Conservation (phyloP, 176 grass and related monocot genomes). For the Lolium rigidum region DNA sequence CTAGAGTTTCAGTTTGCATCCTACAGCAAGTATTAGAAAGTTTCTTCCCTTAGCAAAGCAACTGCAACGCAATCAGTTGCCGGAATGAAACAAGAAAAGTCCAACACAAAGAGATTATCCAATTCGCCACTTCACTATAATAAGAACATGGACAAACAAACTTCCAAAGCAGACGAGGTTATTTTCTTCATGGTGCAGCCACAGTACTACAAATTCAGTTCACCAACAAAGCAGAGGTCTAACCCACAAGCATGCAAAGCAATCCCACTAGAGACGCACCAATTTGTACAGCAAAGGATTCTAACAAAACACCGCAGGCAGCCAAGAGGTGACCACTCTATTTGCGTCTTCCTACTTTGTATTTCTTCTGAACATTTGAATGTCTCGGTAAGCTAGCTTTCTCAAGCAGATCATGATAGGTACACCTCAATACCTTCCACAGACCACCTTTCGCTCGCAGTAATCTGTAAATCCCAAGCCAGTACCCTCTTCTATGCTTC, state of each 20-base stretch:
- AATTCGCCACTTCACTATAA: no score
- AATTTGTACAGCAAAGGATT: background rate
- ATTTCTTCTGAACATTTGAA: background rate
- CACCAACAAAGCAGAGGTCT: background rate
- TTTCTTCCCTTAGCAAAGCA: no score
- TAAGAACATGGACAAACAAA: no score
- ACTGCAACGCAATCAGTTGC: no score
- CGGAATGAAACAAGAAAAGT: no score
- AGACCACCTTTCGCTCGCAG: constrained; percentile 3
- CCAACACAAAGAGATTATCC: no score
- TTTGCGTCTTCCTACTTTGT: background rate
- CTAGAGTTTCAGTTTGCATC: no score
- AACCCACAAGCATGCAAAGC: background rate
- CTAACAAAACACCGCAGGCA: background rate
- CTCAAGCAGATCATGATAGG: background rate
- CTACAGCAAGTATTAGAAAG: no score
- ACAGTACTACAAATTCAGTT: background rate
- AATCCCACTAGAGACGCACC: background rate
- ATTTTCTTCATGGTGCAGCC: background rate
- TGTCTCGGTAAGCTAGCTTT: background rate
- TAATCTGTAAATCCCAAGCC: constrained; percentile 26
- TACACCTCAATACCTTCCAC: background rate
- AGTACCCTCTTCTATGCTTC: background rate
- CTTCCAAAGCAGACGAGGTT: background rate
- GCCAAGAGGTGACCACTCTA: background rate